Base-by-base conservation (phyloP, 352 stramenopile genomes). In the Discostella stelligera region DNA sequence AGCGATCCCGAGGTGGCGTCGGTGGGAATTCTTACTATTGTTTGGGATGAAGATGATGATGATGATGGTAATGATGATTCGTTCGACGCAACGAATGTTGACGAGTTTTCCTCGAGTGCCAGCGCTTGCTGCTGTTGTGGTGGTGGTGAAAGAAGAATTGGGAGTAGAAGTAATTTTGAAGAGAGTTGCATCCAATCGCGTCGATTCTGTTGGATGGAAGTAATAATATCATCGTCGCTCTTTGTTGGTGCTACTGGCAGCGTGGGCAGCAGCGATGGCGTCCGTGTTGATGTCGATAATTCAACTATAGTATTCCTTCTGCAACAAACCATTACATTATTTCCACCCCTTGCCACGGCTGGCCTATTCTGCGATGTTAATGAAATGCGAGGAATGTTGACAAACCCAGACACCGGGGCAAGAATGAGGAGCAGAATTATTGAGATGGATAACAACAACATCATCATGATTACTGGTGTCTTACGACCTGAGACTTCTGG, bases 1-100 rank as follows among this genome's bases (percentile, higher is more conserved):
- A 90, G 58, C 44, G 71, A 62, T 8, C 74, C 74, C 41, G 58
- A 70, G 20, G 60, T 44, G 5, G 61, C 23, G 48, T 49, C 63
- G 2, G 74, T 80, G 3, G 58, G 18, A 18, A 53, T 41, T 37
- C 54, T 10, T 44, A 44, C 27, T 32, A 32, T 44, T 32, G 5
- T 44, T 44, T 44, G 37, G 37, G 37, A 14, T 44, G 37, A 14
- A 41, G 32, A 41, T 41, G 32, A 9, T 41, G 32, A 41, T 41
- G 32, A 41, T 41, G 32, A 9, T 41, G 32, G 3, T 44, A 5
- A 32, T 32, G 27, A 32, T 32, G 27, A 5, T 32, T 32, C 27
- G 2, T 5, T 32, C 27, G 27, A 32, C 5, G 27, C 27, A 6
- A 5, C 5, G 27, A 44, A 10, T 44, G 37, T 44, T 44, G 37